These are phyloP conservation scores for Cornus florida DNA, from an alignment of 148 eudicot genomes.

Conservation along the genomic window DNA sequence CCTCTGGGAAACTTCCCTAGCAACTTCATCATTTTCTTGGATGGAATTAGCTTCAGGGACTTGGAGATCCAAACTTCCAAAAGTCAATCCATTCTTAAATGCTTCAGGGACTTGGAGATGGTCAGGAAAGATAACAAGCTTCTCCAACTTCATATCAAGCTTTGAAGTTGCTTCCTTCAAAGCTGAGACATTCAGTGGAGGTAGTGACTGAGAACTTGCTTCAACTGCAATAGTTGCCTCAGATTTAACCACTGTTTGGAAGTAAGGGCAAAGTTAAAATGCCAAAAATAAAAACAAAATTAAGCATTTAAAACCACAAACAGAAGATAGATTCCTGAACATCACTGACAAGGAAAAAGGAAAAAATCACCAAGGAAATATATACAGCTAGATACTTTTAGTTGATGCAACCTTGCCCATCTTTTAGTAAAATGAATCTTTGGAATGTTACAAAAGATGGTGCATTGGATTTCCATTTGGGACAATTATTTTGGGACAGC, in stretches of 20 bases:
- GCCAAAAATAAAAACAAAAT: neutral
- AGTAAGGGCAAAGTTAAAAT: no score
- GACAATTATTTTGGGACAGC: no score
- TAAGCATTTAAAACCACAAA: neutral
- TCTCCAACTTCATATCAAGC: slow-evolving; percentile 44
- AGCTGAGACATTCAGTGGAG: neutral
- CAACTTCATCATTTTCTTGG: slow-evolving; percentile 24
- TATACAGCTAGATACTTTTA: neutral
- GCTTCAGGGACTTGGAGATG: slow-evolving; percentile 77
- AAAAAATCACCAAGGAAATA: neutral
- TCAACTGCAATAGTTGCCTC: neutral
- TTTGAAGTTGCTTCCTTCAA: slow-evolving; percentile 38
- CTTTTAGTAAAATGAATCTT: neutral
- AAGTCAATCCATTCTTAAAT: slow-evolving; percentile 49
- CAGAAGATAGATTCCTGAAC: neutral
- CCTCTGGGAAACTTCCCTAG: slow-evolving; percentile 36
- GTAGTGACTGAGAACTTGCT: slow-evolving; percentile 7
- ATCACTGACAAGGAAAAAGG: neutral
- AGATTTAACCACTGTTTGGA: no score
- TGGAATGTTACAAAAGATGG: no score
- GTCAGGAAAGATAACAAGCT: slow-evolving; percentile 69
- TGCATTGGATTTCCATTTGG: no score
- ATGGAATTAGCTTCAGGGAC: slow-evolving; percentile 12
- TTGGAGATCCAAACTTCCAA: slow-evolving; percentile 56
- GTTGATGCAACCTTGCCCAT: neutral